Evolutionary conservation across 2,329 filamentous ascomycete species (phyloP).

Genomic region (Aspergillus texensis): DNA sequence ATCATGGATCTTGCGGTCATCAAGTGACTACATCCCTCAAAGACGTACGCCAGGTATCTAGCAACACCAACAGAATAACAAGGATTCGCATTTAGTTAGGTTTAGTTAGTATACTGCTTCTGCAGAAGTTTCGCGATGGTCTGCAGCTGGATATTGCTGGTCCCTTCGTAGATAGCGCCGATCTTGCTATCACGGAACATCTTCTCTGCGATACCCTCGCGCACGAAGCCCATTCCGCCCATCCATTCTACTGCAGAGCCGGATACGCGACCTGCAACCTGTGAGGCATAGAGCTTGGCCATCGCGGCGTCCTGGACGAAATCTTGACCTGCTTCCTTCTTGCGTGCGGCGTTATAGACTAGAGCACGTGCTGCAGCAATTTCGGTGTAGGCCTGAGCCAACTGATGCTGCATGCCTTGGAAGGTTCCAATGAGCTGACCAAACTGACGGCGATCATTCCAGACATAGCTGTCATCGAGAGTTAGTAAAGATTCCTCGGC

Average conservation of each 20-base stretch:
- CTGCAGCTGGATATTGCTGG: conserved; percentile 68
- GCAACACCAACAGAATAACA: neutral
- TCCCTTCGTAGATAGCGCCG: conserved; percentile 92
- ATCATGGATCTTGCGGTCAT: neutral
- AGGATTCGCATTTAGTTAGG: neutral
- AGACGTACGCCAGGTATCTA: neutral
- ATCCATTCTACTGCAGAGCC: conserved; percentile 96
- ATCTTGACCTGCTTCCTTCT: conserved; percentile 96
- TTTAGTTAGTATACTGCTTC: conserved; percentile 62
- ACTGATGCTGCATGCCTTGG: conserved; percentile 99
- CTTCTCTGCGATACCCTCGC: conserved; percentile 96
- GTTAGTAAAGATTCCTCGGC: conserved; percentile 11
- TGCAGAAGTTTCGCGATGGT: conserved; percentile 73
- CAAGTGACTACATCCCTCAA: neutral
- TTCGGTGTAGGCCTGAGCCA: conserved; percentile 93
- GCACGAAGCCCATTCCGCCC: conserved; percentile 98
- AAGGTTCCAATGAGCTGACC: conserved; percentile 92
- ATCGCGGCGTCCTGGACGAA: conserved; percentile 96
- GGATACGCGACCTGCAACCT: conserved; percentile 85
- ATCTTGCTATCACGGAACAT: conserved; percentile 98
- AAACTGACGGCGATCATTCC: conserved; percentile 98
- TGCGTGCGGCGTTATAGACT: conserved; percentile 93
- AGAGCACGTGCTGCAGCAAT: conserved; percentile 88
- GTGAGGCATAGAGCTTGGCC: conserved; percentile 93
- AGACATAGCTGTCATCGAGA: conserved; percentile 68